Evolutionary conservation across 2,329 filamentous ascomycete genomes (phyloP).

Genomic region (Capronia coronata): DNA sequence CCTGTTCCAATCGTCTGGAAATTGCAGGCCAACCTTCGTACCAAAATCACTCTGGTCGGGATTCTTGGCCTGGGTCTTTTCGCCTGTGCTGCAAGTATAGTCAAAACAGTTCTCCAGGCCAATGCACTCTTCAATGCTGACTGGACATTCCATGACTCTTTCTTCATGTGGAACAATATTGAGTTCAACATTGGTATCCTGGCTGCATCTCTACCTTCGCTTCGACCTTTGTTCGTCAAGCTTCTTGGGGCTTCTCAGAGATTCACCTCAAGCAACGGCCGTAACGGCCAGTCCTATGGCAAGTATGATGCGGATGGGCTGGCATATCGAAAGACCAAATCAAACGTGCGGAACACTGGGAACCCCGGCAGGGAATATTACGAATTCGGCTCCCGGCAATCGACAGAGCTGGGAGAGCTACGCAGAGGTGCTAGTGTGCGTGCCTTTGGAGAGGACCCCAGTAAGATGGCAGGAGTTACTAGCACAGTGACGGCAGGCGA

Average conservation of each 20-base stretch:
- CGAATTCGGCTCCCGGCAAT: slow-evolving; percentile 16
- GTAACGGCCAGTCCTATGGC: slow-evolving; percentile 5
- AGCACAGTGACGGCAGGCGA: slow-evolving; percentile 19
- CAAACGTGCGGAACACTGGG: slow-evolving; percentile 5
- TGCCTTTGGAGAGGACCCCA: background rate
- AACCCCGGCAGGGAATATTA: slow-evolving; percentile 18
- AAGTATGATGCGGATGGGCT: slow-evolving; percentile 19
- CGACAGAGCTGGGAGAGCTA: slow-evolving; percentile 16
- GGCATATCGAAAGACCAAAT: slow-evolving; percentile 12
- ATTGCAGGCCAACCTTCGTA: slow-evolving; percentile 38
- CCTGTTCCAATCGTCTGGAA: slow-evolving; percentile 41
- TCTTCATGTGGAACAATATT: slow-evolving; percentile 32
- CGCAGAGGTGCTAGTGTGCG: slow-evolving; percentile 4
- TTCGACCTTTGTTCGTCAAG: slow-evolving; percentile 35
- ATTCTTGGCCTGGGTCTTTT: slow-evolving; percentile 42
- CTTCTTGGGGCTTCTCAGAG: slow-evolving; percentile 17
- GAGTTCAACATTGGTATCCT: slow-evolving; percentile 40
- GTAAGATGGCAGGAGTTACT: slow-evolving; percentile 8
- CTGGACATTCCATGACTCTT: slow-evolving; percentile 20
- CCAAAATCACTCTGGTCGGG: slow-evolving; percentile 37
- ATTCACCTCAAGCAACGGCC: slow-evolving; percentile 13
- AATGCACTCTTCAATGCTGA: slow-evolving; percentile 15
- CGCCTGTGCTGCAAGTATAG: slow-evolving; percentile 39
- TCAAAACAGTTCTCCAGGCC: slow-evolving; percentile 33
- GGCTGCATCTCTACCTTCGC: slow-evolving; percentile 37